Percentiles rank a stretch among this genome's conserved stretches.
phyloP scores from a whole-genome alignment of 768 basidiomycete species.

The Serendipita sp. region DNA sequence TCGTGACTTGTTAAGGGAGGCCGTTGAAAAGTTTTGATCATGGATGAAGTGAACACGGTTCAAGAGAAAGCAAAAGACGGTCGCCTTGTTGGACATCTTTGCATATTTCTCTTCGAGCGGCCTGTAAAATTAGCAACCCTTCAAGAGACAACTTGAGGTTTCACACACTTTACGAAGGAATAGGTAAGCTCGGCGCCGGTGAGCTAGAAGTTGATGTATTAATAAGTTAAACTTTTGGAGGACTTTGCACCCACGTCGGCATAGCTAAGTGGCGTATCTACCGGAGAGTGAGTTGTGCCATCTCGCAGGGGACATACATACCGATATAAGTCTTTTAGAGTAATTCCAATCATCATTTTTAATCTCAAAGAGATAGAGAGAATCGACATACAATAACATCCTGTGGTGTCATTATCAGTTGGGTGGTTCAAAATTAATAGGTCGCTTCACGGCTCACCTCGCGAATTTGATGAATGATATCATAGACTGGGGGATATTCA shows the following conservation, averaged over 20 bases:
- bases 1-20: slow-evolving; percentile 52
- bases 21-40: slow-evolving; percentile 55
- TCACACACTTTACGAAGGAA: slow-evolving; percentile 42
- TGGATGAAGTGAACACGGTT: slow-evolving; percentile 75
- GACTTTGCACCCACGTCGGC: slow-evolving; percentile 42
- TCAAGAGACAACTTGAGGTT: not conserved
- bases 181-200: slow-evolving; percentile 79
- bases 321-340: slow-evolving; percentile 18
- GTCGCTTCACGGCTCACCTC: not conserved
- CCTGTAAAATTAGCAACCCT: slow-evolving; percentile 18
- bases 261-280: slow-evolving; percentile 71
- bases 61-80: slow-evolving; percentile 76
- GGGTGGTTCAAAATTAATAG: not conserved
- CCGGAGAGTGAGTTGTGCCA: not conserved
- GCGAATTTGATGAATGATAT: not conserved
- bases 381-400: slow-evolving; percentile 9
- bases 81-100: slow-evolving; percentile 55
- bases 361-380: not conserved
- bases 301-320: slow-evolving; percentile 6
- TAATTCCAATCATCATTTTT: not conserved
- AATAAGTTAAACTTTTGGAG: not conserved
- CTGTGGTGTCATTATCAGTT: not conserved
- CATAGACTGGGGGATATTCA: not conserved
- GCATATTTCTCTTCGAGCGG: slow-evolving; percentile 86
- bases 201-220: slow-evolving; percentile 29